Evolutionary conservation across 139 green algal species (phyloP), one percentile per base, ranked within the genome.

Genomic region (Mesotaenium endlicherianum): DNA sequence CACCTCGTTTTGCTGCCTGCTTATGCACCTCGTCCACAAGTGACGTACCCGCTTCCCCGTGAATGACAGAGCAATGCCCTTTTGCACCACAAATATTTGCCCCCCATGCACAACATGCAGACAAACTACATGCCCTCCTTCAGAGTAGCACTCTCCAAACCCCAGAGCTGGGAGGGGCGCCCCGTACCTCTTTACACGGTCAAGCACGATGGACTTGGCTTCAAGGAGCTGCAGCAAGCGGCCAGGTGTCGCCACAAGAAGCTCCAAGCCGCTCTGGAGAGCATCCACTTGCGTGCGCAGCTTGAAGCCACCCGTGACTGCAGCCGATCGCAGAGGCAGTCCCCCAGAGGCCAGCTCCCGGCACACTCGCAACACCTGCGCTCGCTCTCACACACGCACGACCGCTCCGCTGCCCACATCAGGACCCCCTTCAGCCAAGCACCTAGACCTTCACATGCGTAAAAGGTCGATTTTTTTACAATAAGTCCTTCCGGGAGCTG

Each of bases 171-270:
- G 11, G 47, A 57, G 8, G 47, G 11, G 47, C 47, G 11, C 47
- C 44, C 11, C 71, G 3, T 2, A 69, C 78, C 60, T 70, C 39
- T 69, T 68, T 8, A 98, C 91, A 81, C 97, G 93, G 1, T 94
- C 91, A 45, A 94, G 93, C 64, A 90, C 93, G 59, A 98, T 77
- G 75, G 93, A 89, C 14, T 91, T 91, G 53, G 92, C 92, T n/a
- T 92, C 78, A 20, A 92, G 78, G 75, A 96, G 93, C 86, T 97
- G 92, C 84, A 95, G 75, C 70, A 98, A 84, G 36, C 90, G 88
- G 38, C 90, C 90, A 2, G 95, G 95, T 0, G 95, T 98, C 45
- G 90, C 92, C 38, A 98, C 91, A 16, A 98, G 59, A 31, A 98
- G 60, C 60, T 98, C 95, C 20, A 95, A 30, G 1, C 92, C 90